A percentile compares a stretch with the other conserved stretches of the same genome.
Evolutionary conservation across 2,329 filamentous ascomycete genomes (phyloP).

Genomic region (Ophiostoma piceae): DNA sequence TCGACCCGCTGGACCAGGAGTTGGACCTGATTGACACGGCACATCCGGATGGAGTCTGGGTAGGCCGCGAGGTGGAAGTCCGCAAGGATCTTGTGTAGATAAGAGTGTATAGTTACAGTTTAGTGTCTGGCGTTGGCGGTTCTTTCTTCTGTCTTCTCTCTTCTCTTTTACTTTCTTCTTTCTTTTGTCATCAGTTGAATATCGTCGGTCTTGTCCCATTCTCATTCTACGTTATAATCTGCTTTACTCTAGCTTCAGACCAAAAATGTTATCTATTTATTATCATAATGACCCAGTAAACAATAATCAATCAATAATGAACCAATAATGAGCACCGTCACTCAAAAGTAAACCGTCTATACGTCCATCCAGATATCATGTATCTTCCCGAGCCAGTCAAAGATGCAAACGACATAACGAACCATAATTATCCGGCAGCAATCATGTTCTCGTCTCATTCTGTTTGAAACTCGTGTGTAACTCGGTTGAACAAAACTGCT

Average conservation of each 20-base stretch:
- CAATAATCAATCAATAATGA: no score
- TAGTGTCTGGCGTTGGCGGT: not conserved
- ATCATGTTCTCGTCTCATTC: no score
- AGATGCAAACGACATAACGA: no score
- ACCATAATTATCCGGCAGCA: no score
- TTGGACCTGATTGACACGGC: constrained; percentile 28
- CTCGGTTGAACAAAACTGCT: no score
- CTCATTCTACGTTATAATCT: not conserved
- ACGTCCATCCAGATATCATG: no score
- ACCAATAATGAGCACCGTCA: no score
- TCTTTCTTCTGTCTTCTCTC: not conserved
- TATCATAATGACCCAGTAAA: not conserved
- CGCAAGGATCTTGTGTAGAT: constrained; percentile 17
- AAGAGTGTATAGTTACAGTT: not conserved
- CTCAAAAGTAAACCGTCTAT: no score
- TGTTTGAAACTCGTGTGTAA: no score
- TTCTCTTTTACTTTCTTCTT: not conserved
- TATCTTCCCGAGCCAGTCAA: no score
- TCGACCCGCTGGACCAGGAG: constrained; percentile 28
- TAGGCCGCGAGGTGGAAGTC: constrained; percentile 28
- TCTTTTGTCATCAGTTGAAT: not conserved
- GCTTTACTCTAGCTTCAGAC: not conserved
- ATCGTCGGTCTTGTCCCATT: not conserved
- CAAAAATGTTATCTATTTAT: not conserved
- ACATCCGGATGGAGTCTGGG: constrained; percentile 23